Conservation (phyloP, 352 stramenopile genomes). For the Lagenidium giganteum region DNA sequence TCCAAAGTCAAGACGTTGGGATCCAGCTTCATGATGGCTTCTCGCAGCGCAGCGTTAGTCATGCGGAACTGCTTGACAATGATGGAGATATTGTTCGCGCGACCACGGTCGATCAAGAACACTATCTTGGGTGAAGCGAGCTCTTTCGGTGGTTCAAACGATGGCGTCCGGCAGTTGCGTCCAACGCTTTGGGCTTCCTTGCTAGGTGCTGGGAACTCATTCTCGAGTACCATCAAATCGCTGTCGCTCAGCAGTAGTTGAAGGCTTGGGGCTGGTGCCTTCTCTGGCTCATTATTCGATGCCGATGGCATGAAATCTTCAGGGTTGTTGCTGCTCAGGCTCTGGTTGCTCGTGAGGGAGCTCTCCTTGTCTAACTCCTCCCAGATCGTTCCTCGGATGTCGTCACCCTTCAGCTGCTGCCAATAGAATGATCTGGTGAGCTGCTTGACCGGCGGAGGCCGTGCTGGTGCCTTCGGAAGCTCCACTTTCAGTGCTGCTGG, state of each 20-base stretch:
- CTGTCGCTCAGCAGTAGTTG: slow-evolving; percentile 38
- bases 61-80: slow-evolving; percentile 95
- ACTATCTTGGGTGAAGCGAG: slow-evolving; percentile 52
- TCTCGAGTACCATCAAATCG: slow-evolving; percentile 46
- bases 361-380: slow-evolving; percentile 65
- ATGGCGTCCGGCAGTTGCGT: slow-evolving; percentile 29
- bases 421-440: slow-evolving; percentile 72
- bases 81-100: slow-evolving; percentile 93
- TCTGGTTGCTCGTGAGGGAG: slow-evolving; percentile 48
- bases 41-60: slow-evolving; percentile 72
- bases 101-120: slow-evolving; percentile 66
- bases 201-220: slow-evolving; percentile 57
- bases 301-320: too few species aligned
- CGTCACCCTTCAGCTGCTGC: slow-evolving; percentile 58
- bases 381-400: slow-evolving; percentile 72
- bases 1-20: slow-evolving; percentile 70
- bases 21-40: slow-evolving; percentile 83
- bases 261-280: too few species aligned
- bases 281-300: too few species aligned
- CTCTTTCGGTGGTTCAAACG: slow-evolving; percentile 32
- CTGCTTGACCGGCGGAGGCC: slow-evolving; percentile 35
- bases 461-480: slow-evolving; percentile 22
- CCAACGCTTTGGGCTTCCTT: slow-evolving; percentile 25
- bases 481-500: slow-evolving; percentile 9
- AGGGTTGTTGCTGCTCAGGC: too few species aligned